Evolutionary conservation across 2,329 filamentous ascomycete genomes (phyloP).

Genomic region (Fusarium stilboides): DNA sequence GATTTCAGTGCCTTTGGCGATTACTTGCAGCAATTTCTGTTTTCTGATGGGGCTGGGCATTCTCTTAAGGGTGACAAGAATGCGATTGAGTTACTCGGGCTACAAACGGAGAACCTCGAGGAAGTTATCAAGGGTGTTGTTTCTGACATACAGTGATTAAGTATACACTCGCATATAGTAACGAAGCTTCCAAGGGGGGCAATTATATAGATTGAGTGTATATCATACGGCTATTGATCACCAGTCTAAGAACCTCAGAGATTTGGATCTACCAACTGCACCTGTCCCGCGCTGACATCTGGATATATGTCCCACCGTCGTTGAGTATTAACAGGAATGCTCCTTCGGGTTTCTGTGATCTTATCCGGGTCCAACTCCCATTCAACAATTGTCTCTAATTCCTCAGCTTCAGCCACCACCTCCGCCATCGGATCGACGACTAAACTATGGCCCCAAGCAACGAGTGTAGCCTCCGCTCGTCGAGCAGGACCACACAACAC

Average conservation of each 20-base stretch:
- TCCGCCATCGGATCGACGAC: constrained; percentile 88
- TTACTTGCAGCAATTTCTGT: constrained; percentile 19
- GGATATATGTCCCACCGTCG: constrained; percentile 96
- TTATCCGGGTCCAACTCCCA: constrained; percentile 76
- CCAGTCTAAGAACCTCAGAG: not conserved
- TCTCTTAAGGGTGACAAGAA: constrained; percentile 3
- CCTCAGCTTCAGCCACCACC: constrained; percentile 81
- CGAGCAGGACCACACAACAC: constrained; percentile 90
- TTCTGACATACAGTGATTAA: not conserved
- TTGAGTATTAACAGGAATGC: constrained; percentile 86
- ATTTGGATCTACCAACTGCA: constrained; percentile 9
- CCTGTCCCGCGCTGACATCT: constrained; percentile 74
- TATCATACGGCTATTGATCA: not conserved
- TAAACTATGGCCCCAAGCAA: constrained; percentile 92
- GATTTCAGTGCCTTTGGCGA: constrained; percentile 26
- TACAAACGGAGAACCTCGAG: constrained; percentile 8
- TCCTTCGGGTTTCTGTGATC: constrained; percentile 81
- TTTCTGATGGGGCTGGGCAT: constrained; percentile 9
- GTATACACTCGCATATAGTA: too few species aligned
- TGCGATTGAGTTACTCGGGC: constrained; percentile 1
- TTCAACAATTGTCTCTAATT: constrained; percentile 81
- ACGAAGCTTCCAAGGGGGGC: too few species aligned
- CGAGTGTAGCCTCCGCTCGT: constrained; percentile 81
- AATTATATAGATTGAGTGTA: too few species aligned
- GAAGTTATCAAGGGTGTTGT: constrained; percentile 7